These are phyloP conservation scores for Thyridium curvatum DNA, from an alignment of 2,329 filamentous ascomycete genomes.

Conservation along the genomic window DNA sequence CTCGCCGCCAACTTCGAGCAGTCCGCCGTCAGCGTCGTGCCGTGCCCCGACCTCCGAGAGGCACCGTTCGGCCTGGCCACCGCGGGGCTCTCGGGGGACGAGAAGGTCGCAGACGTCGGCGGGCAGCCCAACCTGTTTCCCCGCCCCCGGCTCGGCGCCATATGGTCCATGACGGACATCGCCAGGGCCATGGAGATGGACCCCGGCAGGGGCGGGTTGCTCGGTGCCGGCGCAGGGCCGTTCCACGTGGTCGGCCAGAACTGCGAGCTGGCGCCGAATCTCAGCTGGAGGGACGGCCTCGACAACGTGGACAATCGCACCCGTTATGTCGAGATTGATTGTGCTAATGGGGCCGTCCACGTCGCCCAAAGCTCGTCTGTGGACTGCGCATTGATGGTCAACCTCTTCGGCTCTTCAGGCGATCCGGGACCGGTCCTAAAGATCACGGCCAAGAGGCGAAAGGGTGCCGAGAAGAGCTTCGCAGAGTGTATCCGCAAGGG, in stretches of 20 bases:
- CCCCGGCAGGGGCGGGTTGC: conserved; percentile 19
- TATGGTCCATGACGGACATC: conserved; percentile 23
- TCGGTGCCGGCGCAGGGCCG: conserved; percentile 36
- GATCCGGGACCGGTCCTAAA: conserved; percentile 25
- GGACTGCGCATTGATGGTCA: conserved; percentile 34
- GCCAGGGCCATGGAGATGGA: conserved; percentile 28
- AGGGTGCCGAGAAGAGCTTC: conserved; percentile 20
- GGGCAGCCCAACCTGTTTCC: conserved; percentile 34
- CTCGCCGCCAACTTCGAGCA: conserved; percentile 15
- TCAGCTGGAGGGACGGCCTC: conserved; percentile 17
- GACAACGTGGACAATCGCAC: conserved; percentile 18
- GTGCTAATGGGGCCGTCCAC: conserved; percentile 7
- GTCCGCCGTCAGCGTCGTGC: conserved; percentile 4
- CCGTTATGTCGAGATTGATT: conserved; percentile 17
- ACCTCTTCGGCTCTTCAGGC: conserved; percentile 30
- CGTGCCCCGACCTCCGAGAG: conserved; percentile 26
- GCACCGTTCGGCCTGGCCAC: conserved; percentile 29
- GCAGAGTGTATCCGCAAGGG: conserved; percentile 22
- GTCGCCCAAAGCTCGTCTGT: conserved; percentile 7
- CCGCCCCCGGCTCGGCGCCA: conserved; percentile 21
- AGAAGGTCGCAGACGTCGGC: conserved; percentile 34
- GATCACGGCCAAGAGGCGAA: conserved; percentile 22
- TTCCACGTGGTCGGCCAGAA: conserved; percentile 34
- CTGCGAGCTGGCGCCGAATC: conserved; percentile 31
- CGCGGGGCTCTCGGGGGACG: conserved; percentile 29